phyloP scores from a whole-genome alignment of 2,329 filamentous ascomycete genomes.

The Domatiomyces catenatus region DNA sequence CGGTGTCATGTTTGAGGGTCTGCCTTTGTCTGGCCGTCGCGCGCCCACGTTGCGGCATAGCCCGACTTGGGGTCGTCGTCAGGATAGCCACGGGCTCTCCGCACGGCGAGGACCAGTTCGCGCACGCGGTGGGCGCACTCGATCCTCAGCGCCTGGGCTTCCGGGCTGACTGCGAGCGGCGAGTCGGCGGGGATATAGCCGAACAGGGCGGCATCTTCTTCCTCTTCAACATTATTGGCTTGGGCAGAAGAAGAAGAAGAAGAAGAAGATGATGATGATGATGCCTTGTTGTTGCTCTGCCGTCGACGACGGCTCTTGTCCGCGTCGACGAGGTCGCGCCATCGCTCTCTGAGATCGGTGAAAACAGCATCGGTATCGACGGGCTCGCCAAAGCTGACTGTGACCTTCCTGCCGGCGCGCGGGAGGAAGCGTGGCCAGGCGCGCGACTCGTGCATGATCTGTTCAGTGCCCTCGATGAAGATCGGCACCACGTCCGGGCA shows the following conservation, averaged over 20 bases:
- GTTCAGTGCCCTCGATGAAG: slow-evolving; percentile 80
- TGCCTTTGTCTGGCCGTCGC: slow-evolving; percentile 41
- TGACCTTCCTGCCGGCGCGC: slow-evolving; percentile 53
- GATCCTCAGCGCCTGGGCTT: slow-evolving; percentile 60
- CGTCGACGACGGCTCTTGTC: slow-evolving; percentile 14
- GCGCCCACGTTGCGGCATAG: slow-evolving; percentile 65
- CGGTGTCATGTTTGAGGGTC: slow-evolving; percentile 17
- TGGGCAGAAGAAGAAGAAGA: too few relatives aligned
- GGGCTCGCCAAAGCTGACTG: slow-evolving; percentile 62
- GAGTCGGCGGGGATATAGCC: background rate
- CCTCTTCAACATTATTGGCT: background rate
- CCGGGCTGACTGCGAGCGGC: slow-evolving; percentile 25
- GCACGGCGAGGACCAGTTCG: slow-evolving; percentile 63
- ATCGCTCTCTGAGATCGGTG: slow-evolving; percentile 58
- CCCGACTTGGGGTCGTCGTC: slow-evolving; percentile 67
- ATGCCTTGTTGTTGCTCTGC: background rate
- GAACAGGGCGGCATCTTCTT: background rate
- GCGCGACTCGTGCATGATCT: slow-evolving; percentile 75
- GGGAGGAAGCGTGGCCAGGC: slow-evolving; percentile 68
- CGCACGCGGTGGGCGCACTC: slow-evolving; percentile 68
- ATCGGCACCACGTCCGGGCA: slow-evolving; percentile 82
- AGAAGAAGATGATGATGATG: background rate
- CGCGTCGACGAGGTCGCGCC: slow-evolving; percentile 50
- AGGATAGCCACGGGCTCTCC: slow-evolving; percentile 54
- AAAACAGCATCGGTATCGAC: slow-evolving; percentile 61